Conservation (phyloP, 169 alveolate species). For the Plasmodium gonderi region DNA sequence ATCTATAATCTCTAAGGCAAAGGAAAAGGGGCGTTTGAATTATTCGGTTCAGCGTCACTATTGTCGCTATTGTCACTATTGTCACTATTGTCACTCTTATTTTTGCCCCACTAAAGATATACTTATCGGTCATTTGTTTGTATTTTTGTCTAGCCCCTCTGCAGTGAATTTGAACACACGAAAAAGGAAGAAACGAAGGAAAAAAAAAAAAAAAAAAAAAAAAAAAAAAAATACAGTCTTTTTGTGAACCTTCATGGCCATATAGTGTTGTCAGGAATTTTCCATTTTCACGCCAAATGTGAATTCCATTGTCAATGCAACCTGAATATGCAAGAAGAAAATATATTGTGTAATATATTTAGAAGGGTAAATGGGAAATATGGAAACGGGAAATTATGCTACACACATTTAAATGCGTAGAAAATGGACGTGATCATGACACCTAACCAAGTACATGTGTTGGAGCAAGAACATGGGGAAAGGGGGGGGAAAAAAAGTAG, state of each 20-base stretch:
- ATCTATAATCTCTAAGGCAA: not conserved
- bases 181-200: not conserved
- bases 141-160: not conserved
- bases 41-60: not conserved
- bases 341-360: not conserved
- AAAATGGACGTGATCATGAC: no score
- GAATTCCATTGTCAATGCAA: conserved; percentile 55
- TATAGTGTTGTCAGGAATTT: conserved; percentile 30
- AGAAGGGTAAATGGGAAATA: not conserved
- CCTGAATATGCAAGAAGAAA: conserved; percentile 14
- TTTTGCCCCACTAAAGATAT: not conserved
- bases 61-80: not conserved
- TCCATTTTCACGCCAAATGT: conserved; percentile 62
- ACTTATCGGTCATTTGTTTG: not conserved
- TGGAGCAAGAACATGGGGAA: no score
- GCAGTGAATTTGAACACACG: not conserved
- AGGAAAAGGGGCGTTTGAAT: not conserved
- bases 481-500: not conserved
- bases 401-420: no score
- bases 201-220: not conserved
- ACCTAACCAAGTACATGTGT: no score
- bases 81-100: not conserved
- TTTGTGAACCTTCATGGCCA: conserved; percentile 52
- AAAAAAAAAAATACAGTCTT: not conserved
- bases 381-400: not conserved